Conservation (phyloP, 805 yeast species). For the Maudiozyma pseudohumilis region DNA sequence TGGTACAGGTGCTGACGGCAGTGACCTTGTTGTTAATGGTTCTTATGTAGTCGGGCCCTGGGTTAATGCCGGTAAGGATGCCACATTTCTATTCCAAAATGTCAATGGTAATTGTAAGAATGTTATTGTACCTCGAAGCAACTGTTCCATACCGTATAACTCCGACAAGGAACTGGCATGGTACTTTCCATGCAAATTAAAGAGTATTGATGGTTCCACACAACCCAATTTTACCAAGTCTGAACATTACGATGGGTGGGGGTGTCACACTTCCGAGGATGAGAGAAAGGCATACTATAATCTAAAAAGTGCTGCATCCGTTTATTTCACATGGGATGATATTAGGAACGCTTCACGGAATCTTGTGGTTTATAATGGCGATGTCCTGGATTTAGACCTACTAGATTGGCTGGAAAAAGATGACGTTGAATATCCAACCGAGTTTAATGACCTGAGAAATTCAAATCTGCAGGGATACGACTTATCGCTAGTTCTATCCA, state of each 20-base stretch:
- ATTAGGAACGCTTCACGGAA: slow-evolving; percentile 58
- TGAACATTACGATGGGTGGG: slow-evolving; percentile 74
- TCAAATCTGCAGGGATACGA: slow-evolving; percentile 63
- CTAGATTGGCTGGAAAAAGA: slow-evolving; percentile 64
- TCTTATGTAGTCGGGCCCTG: slow-evolving; percentile 61
- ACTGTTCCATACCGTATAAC: slow-evolving; percentile 61
- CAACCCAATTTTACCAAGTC: slow-evolving; percentile 46
- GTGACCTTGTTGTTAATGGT: slow-evolving; percentile 62
- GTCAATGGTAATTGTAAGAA: slow-evolving; percentile 85
- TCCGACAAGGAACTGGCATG: slow-evolving; percentile 64
- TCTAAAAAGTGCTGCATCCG: slow-evolving; percentile 55
- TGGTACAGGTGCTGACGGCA: slow-evolving; percentile 62
- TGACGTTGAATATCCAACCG: slow-evolving; percentile 61
- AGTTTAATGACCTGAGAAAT: slow-evolving; percentile 53
- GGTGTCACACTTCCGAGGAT: slow-evolving; percentile 69
- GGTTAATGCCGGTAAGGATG: slow-evolving; percentile 83
- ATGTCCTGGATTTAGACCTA: slow-evolving; percentile 72
- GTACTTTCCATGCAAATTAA: slow-evolving; percentile 89
- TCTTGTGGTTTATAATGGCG: slow-evolving; percentile 81
- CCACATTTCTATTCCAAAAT: slow-evolving; percentile 76
- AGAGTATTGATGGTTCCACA: slow-evolving; percentile 62
- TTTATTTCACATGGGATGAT: slow-evolving; percentile 87
- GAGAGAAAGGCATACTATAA: slow-evolving; percentile 64
- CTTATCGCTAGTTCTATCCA: slow-evolving; percentile 59
- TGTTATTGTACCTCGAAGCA: slow-evolving; percentile 57